These are phyloP conservation scores for Przewalskia tangutica DNA, from an alignment of 257 asterid species.

Conservation along the genomic window DNA sequence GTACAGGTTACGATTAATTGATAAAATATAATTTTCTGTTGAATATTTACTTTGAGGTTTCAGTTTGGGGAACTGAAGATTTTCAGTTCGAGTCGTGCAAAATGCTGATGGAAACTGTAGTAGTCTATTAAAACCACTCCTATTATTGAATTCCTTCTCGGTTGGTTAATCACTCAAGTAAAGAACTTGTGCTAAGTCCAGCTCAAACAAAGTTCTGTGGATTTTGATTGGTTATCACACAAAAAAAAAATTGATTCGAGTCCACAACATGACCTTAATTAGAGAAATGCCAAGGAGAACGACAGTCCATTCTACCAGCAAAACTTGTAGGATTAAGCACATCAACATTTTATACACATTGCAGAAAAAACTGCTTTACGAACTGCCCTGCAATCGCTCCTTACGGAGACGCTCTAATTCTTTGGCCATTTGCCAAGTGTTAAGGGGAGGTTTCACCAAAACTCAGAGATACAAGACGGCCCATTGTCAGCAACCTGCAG, in stretches of 20 bases:
- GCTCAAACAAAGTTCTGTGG: not conserved
- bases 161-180: not conserved
- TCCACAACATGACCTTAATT: not conserved
- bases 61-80: not conserved
- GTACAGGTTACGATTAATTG: not conserved
- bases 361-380: not conserved
- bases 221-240: not conserved
- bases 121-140: not conserved
- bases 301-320: not conserved
- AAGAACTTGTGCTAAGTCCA: not conserved
- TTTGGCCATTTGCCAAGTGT: constrained; percentile 76
- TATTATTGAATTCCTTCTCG: not conserved
- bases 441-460: constrained; percentile 58
- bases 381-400: constrained; percentile 42
- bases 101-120: not conserved
- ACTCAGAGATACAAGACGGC: constrained; percentile 59
- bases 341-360: not conserved
- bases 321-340: not conserved
- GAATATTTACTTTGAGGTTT: not conserved
- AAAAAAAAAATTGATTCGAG: not conserved
- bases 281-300: not conserved
- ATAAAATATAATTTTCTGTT: no score
- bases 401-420: constrained; percentile 61
- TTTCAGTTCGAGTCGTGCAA: not conserved
- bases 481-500: constrained; percentile 84